Evolutionary conservation across 2,329 filamentous ascomycete genomes (phyloP), one percentile per base, ranked within the genome.

Genomic region (Myriangium duriaei): DNA sequence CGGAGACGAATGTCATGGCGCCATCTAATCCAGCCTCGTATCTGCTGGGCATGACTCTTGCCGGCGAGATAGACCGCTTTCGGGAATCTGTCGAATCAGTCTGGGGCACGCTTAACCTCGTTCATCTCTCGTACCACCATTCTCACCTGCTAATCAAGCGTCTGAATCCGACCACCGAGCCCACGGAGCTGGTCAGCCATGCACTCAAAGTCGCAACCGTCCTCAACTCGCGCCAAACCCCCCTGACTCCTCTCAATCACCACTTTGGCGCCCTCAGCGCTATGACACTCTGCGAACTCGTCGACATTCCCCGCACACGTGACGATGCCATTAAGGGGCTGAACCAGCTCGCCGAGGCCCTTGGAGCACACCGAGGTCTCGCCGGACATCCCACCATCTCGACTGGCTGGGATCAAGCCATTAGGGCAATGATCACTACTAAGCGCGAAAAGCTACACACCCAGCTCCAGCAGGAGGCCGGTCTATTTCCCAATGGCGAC

Each of bases 91-190:
- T 83, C 2, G 75, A 79, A 3, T 55, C 51, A 5, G 53, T 63
- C 32, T 62, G 61, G 53, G 59, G 64, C 10, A 65, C 67, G 30
- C 61, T 77, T 16, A 72, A 72, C 14, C 66, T 79, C 19, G 64
- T 83, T 2, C 73, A 80, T 47, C 64, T 84, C 15, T 71, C 71
- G 12, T 83, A 81, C 57, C 81, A 79, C 71, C 77, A 83, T 53
- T 68, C 73, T 46, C 73, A 76, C 43, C 64, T 83, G 6, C 62
- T 84, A 12, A 66, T 74, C 7, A 73, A 76, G 36, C 65, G 81
- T 2, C 62, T 77, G 38, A 71, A 69, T 26, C 68, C 72, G 1
- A 65, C 65, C 9, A 64, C 69, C 1, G 69, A 71, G 29, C 64
- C 72, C 0, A 59, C 64, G 2, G 71, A 79, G 42, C 64, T 78